Evolutionary conservation across 2,329 filamentous ascomycete species (phyloP).

Genomic region (Myriangium duriaei): DNA sequence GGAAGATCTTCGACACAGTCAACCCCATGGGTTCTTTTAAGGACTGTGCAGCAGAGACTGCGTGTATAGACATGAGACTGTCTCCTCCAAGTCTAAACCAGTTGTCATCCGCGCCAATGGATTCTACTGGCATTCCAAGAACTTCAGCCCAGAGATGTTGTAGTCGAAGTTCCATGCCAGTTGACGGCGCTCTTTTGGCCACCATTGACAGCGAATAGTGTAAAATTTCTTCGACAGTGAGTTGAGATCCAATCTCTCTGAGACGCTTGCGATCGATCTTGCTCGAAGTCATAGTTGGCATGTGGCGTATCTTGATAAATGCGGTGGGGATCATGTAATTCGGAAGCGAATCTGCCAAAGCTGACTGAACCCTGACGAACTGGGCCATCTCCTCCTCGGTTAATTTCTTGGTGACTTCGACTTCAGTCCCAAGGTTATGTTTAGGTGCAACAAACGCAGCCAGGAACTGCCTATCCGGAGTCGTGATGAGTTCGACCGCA

Average conservation of each 20-base stretch:
- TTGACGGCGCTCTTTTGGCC: background rate
- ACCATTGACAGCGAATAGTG: background rate
- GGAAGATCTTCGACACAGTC: constrained; percentile 1
- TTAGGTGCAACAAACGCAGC: background rate
- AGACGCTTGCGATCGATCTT: background rate
- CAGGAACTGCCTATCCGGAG: background rate
- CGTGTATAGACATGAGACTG: constrained; percentile 48
- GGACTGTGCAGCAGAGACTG: constrained; percentile 42
- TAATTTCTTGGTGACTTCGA: background rate
- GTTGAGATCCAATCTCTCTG: background rate
- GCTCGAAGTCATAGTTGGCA: background rate
- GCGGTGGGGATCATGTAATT: constrained; percentile 3
- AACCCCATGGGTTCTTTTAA: constrained; percentile 35
- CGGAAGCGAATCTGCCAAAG: background rate
- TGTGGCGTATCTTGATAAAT: background rate
- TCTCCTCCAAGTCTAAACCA: constrained; percentile 51
- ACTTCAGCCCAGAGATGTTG: constrained; percentile 38
- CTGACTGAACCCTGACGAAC: background rate
- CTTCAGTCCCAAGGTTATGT: background rate
- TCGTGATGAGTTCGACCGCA: constrained; percentile 34
- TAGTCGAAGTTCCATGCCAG: constrained; percentile 25
- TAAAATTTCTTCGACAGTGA: background rate
- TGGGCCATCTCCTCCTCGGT: no score
- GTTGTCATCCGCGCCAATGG: constrained; percentile 43
- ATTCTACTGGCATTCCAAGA: constrained; percentile 31